Evolutionary conservation across 2,329 filamentous ascomycete genomes (phyloP), one percentile per base, ranked within the genome.

Genomic region (Arachnopeziza araneosa): DNA sequence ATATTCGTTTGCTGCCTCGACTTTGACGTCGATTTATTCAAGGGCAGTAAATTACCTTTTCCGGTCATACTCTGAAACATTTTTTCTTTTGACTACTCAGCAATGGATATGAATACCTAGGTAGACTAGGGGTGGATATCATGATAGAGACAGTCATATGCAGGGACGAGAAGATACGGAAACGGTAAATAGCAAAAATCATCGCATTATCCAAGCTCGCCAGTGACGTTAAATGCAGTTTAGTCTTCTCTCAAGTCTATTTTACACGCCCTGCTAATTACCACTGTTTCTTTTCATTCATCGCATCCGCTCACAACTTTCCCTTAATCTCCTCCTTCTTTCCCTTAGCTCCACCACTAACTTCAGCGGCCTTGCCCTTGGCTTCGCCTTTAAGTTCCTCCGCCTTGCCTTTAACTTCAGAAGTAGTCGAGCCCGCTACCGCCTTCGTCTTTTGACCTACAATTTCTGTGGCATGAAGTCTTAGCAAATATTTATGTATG

Each of bases 401-500:
- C 22, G 68, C 73, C 50, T 70, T 73, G 59, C 74, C 75, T 63
- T 71, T 70, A 19, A 70, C 69, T 44, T 70, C 68, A 21, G 74
- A 74, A 14, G 72, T 71, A 1, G 73, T 71, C 63, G 66, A 50
- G 6, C 74, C 67, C 14, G 73, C 72, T 24, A 74, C 75, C 26
- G 80, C 73, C 71, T 83, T 83, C 56, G 78, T 74, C 69, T 84
- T 84, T 60, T 74, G 69, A 10, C 76, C 71, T 48, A 68, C 71
- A 54, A 68, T 74, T 63, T 74, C 76, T 75, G 62, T 58, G 9
- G 58, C 19, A 10, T 26, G 14, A 54, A 32, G 7, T 19, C 19
- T 54, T 55, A 55, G 54, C 23, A 32, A 55, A 49, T 49, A 21
- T 49, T 49, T 23, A 51, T n/a, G 23, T 17, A n/a, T 24, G 14